A percentile compares a stretch with the other conserved stretches of the same genome.
Conservation (phyloP, 2,329 filamentous ascomycete species). For the Cercospora canescens region DNA sequence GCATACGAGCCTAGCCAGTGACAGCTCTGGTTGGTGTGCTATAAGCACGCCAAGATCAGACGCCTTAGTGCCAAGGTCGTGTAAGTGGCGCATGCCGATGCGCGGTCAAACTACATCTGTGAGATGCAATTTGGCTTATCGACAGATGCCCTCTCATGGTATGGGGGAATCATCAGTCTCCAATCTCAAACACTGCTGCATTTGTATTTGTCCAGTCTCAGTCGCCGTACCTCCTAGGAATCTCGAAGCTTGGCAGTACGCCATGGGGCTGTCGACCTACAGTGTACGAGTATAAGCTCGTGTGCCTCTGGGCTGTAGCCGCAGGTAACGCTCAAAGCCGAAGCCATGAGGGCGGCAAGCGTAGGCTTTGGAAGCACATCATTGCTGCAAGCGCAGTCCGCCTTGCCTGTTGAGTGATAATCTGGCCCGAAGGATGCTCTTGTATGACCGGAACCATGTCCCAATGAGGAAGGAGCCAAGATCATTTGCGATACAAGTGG, state of each 20-base stretch:
- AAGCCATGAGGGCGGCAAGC: neutral
- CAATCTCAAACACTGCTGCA: neutral
- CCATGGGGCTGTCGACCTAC: neutral
- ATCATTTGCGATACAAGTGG: slow-evolving; percentile 7
- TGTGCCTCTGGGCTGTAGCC: neutral
- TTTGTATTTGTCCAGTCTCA: neutral
- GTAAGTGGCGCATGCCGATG: neutral
- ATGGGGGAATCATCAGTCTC: too few relatives aligned
- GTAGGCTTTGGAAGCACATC: neutral
- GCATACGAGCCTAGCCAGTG: neutral
- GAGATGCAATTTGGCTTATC: neutral
- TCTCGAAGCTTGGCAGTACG: neutral
- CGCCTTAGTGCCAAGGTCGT: slow-evolving; percentile 1
- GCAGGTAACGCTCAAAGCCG: neutral
- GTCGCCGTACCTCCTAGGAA: neutral
- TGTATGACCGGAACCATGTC: neutral
- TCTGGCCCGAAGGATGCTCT: neutral
- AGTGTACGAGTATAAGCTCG: neutral
- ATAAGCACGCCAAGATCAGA: neutral
- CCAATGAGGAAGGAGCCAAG: slow-evolving; percentile 14
- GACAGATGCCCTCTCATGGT: too few relatives aligned
- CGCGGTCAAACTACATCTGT: neutral
- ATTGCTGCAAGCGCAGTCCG: neutral
- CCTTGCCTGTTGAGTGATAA: slow-evolving; percentile 1
- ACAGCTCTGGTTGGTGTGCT: neutral